Base-by-base conservation (phyloP, 225 moss, liverwort and hornwort species). In the Neckera pumila region DNA sequence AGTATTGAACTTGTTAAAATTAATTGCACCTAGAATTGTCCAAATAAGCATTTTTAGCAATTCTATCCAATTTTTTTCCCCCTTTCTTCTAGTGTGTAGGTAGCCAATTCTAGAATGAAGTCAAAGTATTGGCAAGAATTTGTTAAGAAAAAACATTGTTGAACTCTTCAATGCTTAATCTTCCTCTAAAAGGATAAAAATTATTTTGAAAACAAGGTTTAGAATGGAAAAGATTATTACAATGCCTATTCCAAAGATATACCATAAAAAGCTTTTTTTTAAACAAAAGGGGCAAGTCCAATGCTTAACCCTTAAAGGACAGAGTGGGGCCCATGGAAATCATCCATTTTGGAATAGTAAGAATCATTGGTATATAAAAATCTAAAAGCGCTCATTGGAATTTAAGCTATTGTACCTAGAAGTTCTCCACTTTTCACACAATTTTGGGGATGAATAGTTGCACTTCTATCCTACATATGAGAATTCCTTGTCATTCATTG, bases 11-110 rank as follows among this genome's bases (percentile, higher is more conserved):
- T 51, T 33, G 12, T n/a, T 51, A 82, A 82, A 20, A 51, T 49
- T 49, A 33, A 49, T 51, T 51, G 75, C 7, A 7, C 11, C 2
- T 5, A 20, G 1, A 49, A 49, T 12, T 75, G 20, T 1, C 49
- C 4, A 19, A 75, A 33, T 51, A 75, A 33, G 20, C 33, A 51
- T 12, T 75, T 2, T 51, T 31, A 5, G 0, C 5, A 51, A 12
- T 75, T 49, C 12, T 33, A 19, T 74, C 73, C 2, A 45, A 17
- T 47, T 25, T 4, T 3, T 5, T 3, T 2, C 0, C 2, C 1
- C 0, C 0, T 15, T 47, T 6, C 3, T 73, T 45, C 4, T 10
- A 11, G 0, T 30, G 1, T 49, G 19, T 0, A 28, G 12, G 4
- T 75, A 75, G 33, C 8, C 12, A 49, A 20, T 49, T 49, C 1